These are phyloP conservation scores for Vinca minor DNA, from an alignment of 257 asterid genomes.

Conservation along the genomic window DNA sequence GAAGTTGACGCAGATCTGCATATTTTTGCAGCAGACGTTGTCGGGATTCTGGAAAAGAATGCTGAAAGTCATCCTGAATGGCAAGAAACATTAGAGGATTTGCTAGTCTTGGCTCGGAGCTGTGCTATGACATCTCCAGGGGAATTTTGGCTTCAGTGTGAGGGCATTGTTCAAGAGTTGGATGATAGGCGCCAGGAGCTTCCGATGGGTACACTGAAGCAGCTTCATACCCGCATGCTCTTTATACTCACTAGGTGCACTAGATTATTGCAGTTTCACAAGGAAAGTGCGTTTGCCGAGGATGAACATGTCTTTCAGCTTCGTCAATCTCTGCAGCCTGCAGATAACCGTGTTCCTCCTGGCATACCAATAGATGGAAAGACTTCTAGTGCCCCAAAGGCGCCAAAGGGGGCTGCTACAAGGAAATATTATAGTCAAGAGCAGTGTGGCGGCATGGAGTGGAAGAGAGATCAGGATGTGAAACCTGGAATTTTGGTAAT, in stretches of 20 bases:
- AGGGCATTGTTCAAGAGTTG: conserved; percentile 95
- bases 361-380: conserved; percentile 37
- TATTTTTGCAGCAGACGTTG: conserved; percentile 87
- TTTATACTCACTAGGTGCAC: conserved; percentile 98
- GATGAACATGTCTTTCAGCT: conserved; percentile 64
- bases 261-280: conserved; percentile 86
- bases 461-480: conserved; percentile 48
- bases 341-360: conserved; percentile 41
- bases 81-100: conserved; percentile 96
- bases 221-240: conserved; percentile 98
- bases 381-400: conserved; percentile 36
- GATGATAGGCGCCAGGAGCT: conserved; percentile 98
- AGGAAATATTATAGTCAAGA: conserved; percentile 91
- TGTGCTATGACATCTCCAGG: conserved; percentile 95
- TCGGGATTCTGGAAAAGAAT: conserved; percentile 86
- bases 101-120: conserved; percentile 81
- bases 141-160: conserved; percentile 98
- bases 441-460: conserved; percentile 59
- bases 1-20: conserved; percentile 96
- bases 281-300: conserved; percentile 91
- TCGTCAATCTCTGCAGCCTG: conserved; percentile 85
- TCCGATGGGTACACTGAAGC: conserved; percentile 80
- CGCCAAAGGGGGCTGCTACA: conserved; percentile 30
- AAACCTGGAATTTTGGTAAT: conserved; percentile 34
- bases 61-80: conserved; percentile 87